Base-by-base conservation (phyloP, 805 yeast genomes). In the Starmerella apis region DNA sequence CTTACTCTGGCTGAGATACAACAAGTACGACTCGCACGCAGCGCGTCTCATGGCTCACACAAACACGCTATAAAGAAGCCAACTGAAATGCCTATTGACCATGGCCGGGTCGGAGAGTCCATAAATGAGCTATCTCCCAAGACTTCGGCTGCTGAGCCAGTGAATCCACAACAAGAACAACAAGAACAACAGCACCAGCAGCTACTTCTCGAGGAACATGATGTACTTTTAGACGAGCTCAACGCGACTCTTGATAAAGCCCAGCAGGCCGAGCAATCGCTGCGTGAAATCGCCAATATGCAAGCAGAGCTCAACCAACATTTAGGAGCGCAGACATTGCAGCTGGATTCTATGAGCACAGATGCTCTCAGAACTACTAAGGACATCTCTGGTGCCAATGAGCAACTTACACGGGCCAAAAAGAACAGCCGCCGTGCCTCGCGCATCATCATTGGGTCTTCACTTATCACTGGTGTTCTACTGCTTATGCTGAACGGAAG, bases 221-320 rank as follows among this genome's bases (percentile, higher is more conserved):
- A 56, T 32, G 67, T 60, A 10, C 59, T 69, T 19, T 59, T 69
- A 7, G 65, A 65, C 10, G 69, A 66, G 41, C 63, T 69, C 35
- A 64, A 63, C 44, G 59, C 61, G 16, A 61, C 66, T 9, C 61
- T 67, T 18, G 64, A 62, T 38, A 65, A 68, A 51, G 71, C 70
- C 3, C 59, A 62, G 37, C 59, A 58, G 33, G 72, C 71, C 2
- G 73, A 69, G 54, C 61, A 59, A 56, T 65, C 71, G 24, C 60
- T 69, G 56, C 58, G 59, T 19, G 95, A 86, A 60, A 81, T 88
- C 38, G 75, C 87, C 0, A 76, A 80, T 48, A 65, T 88, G 54
- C 90, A 87, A 60, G 71, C 80, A 22, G 92, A 85, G 60, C 70
- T 87, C 48, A 74, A 85, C 11, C 70, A 80, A 48, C 94, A 88